phyloP scores from a whole-genome alignment of 805 yeast species.

The Saccharomyces kudriavzevii region DNA sequence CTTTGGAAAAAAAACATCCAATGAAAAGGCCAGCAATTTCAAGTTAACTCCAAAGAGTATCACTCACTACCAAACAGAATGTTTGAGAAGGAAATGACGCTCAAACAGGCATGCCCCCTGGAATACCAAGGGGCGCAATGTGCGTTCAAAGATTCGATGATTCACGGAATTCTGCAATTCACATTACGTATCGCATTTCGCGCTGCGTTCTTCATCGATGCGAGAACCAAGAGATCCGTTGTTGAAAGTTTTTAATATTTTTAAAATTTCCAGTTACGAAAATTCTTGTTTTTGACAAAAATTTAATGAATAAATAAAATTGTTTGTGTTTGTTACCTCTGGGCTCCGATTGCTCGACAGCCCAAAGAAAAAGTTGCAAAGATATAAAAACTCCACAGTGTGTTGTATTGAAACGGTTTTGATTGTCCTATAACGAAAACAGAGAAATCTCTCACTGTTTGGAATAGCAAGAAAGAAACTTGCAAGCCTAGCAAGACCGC shows the following conservation, averaged over 20 bases:
- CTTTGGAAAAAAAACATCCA: conserved; percentile 6
- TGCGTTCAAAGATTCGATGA: conserved; percentile 42
- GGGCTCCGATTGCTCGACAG: conserved; percentile 2
- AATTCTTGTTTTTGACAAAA: background rate
- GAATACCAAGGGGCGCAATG: conserved; percentile 38
- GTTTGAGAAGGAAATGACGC: conserved; percentile 35
- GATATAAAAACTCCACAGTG: conserved; percentile 6
- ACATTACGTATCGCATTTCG: conserved; percentile 38
- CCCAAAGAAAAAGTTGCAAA: conserved; percentile 10
- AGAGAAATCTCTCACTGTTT: background rate
- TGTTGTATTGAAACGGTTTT: conserved; percentile 20
- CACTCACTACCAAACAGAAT: conserved; percentile 31
- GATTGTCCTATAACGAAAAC: conserved; percentile 1
- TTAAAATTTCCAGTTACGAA: conserved; percentile 6
- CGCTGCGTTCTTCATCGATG: conserved; percentile 42
- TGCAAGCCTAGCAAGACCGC: conserved; percentile 13
- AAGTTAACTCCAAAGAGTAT: conserved; percentile 27
- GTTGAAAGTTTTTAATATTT: conserved; percentile 34
- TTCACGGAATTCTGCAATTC: conserved; percentile 33
- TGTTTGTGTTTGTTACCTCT: conserved; percentile 7
- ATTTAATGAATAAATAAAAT: conserved; percentile 6
- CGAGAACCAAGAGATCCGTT: conserved; percentile 39
- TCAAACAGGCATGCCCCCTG: conserved; percentile 35
- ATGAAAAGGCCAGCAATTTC: conserved; percentile 26
- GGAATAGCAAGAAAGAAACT: background rate